Percentiles rank a stretch among this genome's conserved stretches.
Evolutionary conservation across 2,329 filamentous ascomycete species (phyloP).

Genomic region (Xylaria sp.): DNA sequence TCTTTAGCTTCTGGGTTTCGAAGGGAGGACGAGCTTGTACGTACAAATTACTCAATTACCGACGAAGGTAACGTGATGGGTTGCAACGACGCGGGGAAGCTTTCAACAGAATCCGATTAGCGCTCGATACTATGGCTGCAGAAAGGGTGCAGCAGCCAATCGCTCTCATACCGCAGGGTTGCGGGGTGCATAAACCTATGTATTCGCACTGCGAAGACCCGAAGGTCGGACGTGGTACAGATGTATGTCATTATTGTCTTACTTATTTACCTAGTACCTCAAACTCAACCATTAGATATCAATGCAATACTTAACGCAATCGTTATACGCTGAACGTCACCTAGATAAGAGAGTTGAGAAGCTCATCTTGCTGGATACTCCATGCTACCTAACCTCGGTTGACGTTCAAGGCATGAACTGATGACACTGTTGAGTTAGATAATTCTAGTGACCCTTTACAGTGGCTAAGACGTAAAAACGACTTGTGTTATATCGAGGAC

Average conservation of each 20-base stretch:
- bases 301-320: no score
- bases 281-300: no score
- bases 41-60: constrained; percentile 18
- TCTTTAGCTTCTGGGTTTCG: neutral
- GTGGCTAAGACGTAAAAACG: neutral
- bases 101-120: constrained; percentile 9
- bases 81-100: constrained; percentile 1
- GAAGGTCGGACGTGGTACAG: neutral
- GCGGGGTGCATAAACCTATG: constrained; percentile 4
- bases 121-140: constrained; percentile 6
- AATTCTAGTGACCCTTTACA: no score
- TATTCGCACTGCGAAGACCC: neutral
- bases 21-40: constrained; percentile 6
- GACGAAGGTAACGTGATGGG: neutral
- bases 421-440: no score
- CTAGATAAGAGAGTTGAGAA: no score
- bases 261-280: neutral
- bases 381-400: no score
- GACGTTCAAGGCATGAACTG: neutral
- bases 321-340: no score
- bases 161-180: neutral
- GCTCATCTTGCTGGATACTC: no score
- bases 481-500: neutral
- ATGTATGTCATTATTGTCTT: neutral
- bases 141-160: neutral